Evolutionary conservation across 306 rosid genomes (phyloP).

Genomic region (Rosa chinensis): DNA sequence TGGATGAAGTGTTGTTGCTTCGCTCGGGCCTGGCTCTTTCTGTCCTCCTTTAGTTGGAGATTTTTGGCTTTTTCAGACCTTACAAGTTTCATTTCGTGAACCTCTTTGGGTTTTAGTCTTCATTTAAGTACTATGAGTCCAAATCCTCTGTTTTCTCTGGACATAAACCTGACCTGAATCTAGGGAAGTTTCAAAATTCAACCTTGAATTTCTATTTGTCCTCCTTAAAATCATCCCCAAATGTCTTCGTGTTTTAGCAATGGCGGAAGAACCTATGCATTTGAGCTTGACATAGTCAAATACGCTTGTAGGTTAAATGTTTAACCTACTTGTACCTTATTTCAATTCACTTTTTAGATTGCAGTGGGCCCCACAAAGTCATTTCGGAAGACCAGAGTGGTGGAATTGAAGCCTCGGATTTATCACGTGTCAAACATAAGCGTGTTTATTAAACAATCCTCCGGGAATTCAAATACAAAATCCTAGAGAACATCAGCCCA

Average conservation of each 20-base stretch:
- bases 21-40: no score
- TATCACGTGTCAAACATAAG: no score
- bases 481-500: no score
- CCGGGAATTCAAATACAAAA: no score
- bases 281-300: slow-evolving; percentile 78
- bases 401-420: no score
- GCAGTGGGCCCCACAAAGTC: no score
- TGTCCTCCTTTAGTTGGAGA: not conserved
- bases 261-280: slow-evolving; percentile 65
- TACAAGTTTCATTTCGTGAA: not conserved
- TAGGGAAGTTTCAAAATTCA: not conserved
- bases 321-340: no score
- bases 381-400: no score
- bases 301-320: slow-evolving; percentile 31
- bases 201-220: not conserved
- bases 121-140: not conserved
- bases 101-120: not conserved
- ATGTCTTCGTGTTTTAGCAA: slow-evolving; percentile 87
- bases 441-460: no score
- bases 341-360: no score
- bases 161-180: not conserved
- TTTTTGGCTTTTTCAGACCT: not conserved
- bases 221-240: slow-evolving; percentile 9
- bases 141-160: not conserved
- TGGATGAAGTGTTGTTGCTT: no score